Conservation (phyloP, 2,329 filamentous ascomycete genomes). For the Paramyrothecium roridum region DNA sequence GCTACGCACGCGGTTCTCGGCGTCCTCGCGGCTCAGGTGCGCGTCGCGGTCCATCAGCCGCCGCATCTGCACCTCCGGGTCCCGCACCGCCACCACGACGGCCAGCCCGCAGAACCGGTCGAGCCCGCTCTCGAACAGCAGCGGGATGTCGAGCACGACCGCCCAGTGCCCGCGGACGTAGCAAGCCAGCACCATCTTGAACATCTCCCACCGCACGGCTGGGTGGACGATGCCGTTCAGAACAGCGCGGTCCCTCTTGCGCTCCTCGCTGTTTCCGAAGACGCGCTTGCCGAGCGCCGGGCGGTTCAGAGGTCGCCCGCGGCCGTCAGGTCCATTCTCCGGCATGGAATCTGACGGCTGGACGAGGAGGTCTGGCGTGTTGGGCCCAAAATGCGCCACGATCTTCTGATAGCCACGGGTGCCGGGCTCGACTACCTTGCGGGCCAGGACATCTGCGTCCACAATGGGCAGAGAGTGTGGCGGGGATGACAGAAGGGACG, state of each 20-base stretch:
- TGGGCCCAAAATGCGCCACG: slow-evolving; percentile 74
- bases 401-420: slow-evolving; percentile 81
- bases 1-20: slow-evolving; percentile 78
- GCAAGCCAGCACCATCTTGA: slow-evolving; percentile 65
- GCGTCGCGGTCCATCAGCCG: slow-evolving; percentile 72
- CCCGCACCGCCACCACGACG: slow-evolving; percentile 79
- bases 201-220: slow-evolving; percentile 80
- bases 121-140: slow-evolving; percentile 85
- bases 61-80: slow-evolving; percentile 78
- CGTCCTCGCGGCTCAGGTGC: slow-evolving; percentile 81
- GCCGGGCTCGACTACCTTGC: slow-evolving; percentile 91
- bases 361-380: slow-evolving; percentile 81
- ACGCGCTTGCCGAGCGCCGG: slow-evolving; percentile 81
- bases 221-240: slow-evolving; percentile 93
- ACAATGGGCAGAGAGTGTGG: slow-evolving; percentile 88
- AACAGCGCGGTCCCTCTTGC: slow-evolving; percentile 66
- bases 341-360: slow-evolving; percentile 50
- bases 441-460: slow-evolving; percentile 89
- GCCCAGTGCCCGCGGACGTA: slow-evolving; percentile 81
- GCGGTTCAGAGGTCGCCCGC: slow-evolving; percentile 76
- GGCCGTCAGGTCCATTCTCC: slow-evolving; percentile 52
- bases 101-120: slow-evolving; percentile 83
- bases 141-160: slow-evolving; percentile 85
- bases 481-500: slow-evolving; percentile 70
- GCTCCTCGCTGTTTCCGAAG: slow-evolving; percentile 75